Conservation (phyloP, 495 filamentous ascomycete species). For the Talaromyces ruber region DNA sequence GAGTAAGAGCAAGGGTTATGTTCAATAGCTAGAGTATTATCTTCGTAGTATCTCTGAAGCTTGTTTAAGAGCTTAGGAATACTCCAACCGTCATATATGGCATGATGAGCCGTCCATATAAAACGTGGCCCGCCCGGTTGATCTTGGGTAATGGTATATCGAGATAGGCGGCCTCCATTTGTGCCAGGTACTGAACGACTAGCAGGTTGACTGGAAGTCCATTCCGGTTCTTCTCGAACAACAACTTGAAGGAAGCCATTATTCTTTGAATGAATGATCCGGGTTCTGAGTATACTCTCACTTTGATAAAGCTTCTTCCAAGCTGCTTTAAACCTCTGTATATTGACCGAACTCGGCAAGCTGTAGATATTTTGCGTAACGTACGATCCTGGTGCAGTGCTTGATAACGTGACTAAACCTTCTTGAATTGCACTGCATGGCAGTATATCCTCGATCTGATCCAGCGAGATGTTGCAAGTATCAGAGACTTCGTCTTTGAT, state of each 20-base stretch:
- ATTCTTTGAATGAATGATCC: conserved; percentile 26
- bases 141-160: conserved; percentile 28
- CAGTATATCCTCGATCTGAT: conserved; percentile 27
- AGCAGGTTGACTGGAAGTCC: conserved; percentile 23
- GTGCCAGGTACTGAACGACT: conserved; percentile 28
- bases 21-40: not conserved
- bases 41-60: conserved; percentile 23
- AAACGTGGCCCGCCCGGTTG: conserved; percentile 17
- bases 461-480: not conserved
- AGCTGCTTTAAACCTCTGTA: conserved; percentile 34
- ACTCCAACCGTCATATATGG: conserved; percentile 53
- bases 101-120: conserved; percentile 50
- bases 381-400: conserved; percentile 30
- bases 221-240: conserved; percentile 26
- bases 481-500: not conserved
- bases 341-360: conserved; percentile 25
- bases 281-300: conserved; percentile 28
- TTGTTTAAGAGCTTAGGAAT: conserved; percentile 24
- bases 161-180: conserved; percentile 35
- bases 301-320: conserved; percentile 30
- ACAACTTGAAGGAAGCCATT: conserved; percentile 44
- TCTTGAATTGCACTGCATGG: conserved; percentile 47
- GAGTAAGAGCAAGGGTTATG: conserved; percentile 5
- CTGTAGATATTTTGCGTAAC: conserved; percentile 24
- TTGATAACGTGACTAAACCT: conserved; percentile 38